Base-by-base conservation (phyloP, 768 basidiomycete species). In the Auricularia cornea region DNA sequence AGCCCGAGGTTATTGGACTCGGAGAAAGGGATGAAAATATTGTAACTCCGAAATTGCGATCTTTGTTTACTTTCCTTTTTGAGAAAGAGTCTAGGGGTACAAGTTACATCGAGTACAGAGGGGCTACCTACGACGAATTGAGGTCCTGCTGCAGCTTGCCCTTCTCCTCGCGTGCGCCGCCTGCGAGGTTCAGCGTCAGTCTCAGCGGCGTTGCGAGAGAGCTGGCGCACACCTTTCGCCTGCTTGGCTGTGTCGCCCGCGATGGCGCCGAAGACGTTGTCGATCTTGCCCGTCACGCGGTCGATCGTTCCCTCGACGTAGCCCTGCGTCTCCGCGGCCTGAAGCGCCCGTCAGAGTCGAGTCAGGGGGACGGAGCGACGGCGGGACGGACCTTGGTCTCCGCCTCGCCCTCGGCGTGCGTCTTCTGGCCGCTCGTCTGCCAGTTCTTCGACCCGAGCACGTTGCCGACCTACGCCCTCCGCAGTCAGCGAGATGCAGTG, bases 231-330 rank as follows among this genome's bases (percentile, higher is more conserved):
- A 83, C 84, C 84, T 18, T 75, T n/a, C 18, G 66, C 61, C 71
- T 86, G 76, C 69, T 83, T 80, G 20, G 73, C 48, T 66, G 78
- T 77, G 70, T 85, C 85, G 30, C 83, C 85, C 20, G 74, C 78
- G 59, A 86, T 65, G 11, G 84, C 81, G 40, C 84, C 84, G 38
- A 82, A 74, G 35, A 86, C 72, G 52, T 80, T 69, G 60, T 85
- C 84, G 63, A 81, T 79, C 71, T 82, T 81, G 41, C 84, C 84
- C 2, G 66, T 70, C 4, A 78, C 40, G 62, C 76, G 77, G 38
- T 63, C 62, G n/a, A 56, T 33, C 23, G 62, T 56, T 12, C 62
- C 62, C 20, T 52, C 60, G n/a, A 41, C 48, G 33, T 60, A 64
- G 41, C 61, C 64, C 59, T 67, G 32, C 6, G 67, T 67, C 40